phyloP scores from a whole-genome alignment of 2,329 filamentous ascomycete species.

The Microdochium paspali region DNA sequence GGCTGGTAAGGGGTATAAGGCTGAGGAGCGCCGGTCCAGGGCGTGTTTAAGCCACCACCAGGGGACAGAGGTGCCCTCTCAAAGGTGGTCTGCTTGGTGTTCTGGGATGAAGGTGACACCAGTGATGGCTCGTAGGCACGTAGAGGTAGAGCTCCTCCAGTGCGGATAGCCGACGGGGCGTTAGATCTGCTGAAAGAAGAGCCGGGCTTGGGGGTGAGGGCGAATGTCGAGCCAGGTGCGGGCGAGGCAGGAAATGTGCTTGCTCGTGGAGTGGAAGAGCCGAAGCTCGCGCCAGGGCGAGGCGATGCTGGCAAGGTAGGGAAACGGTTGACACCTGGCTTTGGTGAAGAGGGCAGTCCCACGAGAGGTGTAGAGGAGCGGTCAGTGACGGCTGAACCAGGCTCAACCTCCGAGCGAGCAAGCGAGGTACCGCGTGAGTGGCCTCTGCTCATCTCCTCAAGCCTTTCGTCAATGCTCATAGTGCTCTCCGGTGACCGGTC shows the following conservation, averaged over 20 bases:
- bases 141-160: constrained; percentile 47
- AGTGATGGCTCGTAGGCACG: constrained; percentile 52
- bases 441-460: constrained; percentile 28
- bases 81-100: constrained; percentile 56
- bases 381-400: constrained; percentile 42
- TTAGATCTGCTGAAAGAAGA: constrained; percentile 38
- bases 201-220: constrained; percentile 41
- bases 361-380: constrained; percentile 40
- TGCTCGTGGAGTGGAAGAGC: constrained; percentile 6
- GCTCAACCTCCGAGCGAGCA: constrained; percentile 32
- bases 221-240: constrained; percentile 6
- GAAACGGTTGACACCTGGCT: constrained; percentile 24
- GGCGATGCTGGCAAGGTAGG: constrained; percentile 24
- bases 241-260: not conserved
- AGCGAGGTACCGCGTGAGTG: constrained; percentile 28
- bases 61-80: constrained; percentile 49
- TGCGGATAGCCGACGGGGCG: constrained; percentile 44
- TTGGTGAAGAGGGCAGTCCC: constrained; percentile 37
- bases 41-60: constrained; percentile 52
- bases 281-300: constrained; percentile 19
- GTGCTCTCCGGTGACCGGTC: constrained; percentile 37
- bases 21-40: constrained; percentile 49
- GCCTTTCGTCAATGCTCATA: constrained; percentile 47
- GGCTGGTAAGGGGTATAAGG: constrained; percentile 77
- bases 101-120: constrained; percentile 38